Evolutionary conservation across 202 grass and related monocot species (phyloP).

Genomic region (Eragrostis tef): DNA sequence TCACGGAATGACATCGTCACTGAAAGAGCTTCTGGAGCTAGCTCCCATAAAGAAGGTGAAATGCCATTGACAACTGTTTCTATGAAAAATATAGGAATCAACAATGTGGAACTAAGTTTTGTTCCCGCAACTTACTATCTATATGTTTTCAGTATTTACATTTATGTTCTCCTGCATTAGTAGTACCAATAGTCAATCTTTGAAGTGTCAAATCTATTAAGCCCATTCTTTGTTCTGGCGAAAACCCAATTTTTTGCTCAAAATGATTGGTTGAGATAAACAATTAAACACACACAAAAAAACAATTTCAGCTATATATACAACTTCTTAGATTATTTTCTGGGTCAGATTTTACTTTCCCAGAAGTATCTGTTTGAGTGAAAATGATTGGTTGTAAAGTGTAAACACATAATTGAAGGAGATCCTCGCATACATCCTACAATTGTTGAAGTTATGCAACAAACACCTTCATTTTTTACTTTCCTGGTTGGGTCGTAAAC

Average conservation of each 20-base stretch:
- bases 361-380: not conserved
- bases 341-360: not conserved
- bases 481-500: not conserved
- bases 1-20: slow-evolving; percentile 85
- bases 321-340: not conserved
- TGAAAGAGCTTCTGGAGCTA: slow-evolving; percentile 88
- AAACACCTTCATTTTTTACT: not conserved
- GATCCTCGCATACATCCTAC: not conserved
- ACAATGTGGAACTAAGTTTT: not conserved
- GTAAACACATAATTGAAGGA: not conserved
- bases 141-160: no score
- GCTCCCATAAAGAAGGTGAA: slow-evolving; percentile 88
- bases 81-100: not conserved
- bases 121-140: no score
- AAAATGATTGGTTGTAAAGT: not conserved
- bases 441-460: not conserved
- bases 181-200: no score
- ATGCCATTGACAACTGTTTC: slow-evolving; percentile 29
- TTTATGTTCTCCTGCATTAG: no score
- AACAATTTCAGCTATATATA: not conserved
- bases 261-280: no score
- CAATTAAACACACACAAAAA: no score
- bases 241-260: no score
- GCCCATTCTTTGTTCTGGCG: no score
- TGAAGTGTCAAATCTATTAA: no score